Conservation (phyloP, 2,329 filamentous ascomycete species). For the Escovopsis weberi region DNA sequence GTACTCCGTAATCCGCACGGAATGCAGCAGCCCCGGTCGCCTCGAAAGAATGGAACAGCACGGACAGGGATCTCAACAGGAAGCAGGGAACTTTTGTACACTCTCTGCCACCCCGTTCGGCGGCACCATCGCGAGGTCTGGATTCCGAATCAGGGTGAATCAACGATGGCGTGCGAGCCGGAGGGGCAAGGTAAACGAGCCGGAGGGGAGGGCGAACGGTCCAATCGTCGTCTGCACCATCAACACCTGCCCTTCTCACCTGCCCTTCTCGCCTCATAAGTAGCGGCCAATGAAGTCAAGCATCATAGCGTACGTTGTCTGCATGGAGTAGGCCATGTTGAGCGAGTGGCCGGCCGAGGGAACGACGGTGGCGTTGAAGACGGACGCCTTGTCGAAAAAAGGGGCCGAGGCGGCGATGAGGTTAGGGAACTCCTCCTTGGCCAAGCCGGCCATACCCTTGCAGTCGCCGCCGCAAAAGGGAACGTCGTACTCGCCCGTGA, state of each 20-base stretch:
- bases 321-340: slow-evolving; percentile 28
- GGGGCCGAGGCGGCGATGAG: slow-evolving; percentile 27
- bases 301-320: slow-evolving; percentile 20
- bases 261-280: neutral
- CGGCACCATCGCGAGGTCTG: too few species aligned
- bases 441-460: slow-evolving; percentile 22
- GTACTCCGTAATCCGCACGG: too few species aligned
- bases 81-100: too few species aligned
- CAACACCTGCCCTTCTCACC: neutral
- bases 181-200: too few species aligned
- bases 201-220: neutral
- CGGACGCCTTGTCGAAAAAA: slow-evolving; percentile 29
- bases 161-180: too few species aligned
- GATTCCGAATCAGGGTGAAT: too few species aligned
- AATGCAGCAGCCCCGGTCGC: too few species aligned
- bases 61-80: too few species aligned
- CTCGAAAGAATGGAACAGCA: too few species aligned
- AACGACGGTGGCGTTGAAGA: slow-evolving; percentile 40
- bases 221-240: neutral
- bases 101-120: too few species aligned
- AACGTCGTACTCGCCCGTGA: slow-evolving; percentile 40
- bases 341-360: slow-evolving; percentile 35
- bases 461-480: slow-evolving; percentile 52
- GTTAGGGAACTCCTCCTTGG: slow-evolving; percentile 21
- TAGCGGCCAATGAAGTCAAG: slow-evolving; percentile 19